Evolutionary conservation across 495 filamentous ascomycete species (phyloP).

Genomic region (Xylaria intraflava): DNA sequence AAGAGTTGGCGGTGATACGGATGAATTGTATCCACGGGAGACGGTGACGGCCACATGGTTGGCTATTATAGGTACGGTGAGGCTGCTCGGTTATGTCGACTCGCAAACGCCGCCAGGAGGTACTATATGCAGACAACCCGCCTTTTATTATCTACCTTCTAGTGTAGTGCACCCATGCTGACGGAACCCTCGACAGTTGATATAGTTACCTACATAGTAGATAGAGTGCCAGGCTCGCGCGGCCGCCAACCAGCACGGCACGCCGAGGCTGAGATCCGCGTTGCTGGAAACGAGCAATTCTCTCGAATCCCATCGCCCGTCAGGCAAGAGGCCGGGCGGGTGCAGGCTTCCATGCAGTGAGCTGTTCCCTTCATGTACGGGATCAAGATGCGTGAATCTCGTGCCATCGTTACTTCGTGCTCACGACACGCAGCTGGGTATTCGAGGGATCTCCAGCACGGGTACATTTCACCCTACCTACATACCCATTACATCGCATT

Average conservation of each 20-base stretch:
- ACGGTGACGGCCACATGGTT: no score
- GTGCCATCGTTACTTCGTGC: constrained; percentile 27
- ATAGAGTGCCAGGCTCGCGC: no score
- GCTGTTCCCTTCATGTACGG: neutral
- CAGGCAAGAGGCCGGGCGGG: constrained; percentile 14
- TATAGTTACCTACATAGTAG: no score
- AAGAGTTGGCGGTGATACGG: no score
- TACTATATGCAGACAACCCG: no score
- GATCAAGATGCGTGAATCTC: constrained; percentile 21
- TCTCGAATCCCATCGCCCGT: neutral
- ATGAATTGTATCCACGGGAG: no score
- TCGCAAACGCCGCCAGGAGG: no score
- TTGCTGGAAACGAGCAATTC: constrained; percentile 16
- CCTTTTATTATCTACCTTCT: no score
- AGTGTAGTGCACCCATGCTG: neutral
- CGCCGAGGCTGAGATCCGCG: constrained; percentile 24
- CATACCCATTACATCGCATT: no score
- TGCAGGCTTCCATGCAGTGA: constrained; percentile 27
- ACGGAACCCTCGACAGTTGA: neutral
- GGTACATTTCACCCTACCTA: neutral
- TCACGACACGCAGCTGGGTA: neutral
- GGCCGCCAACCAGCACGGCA: constrained; percentile 5
- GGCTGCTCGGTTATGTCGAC: no score
- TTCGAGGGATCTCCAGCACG: constrained; percentile 13
- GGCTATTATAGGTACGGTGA: no score